Conservation (phyloP, 2,329 filamentous ascomycete genomes). For the Arthroderma uncinatum region DNA sequence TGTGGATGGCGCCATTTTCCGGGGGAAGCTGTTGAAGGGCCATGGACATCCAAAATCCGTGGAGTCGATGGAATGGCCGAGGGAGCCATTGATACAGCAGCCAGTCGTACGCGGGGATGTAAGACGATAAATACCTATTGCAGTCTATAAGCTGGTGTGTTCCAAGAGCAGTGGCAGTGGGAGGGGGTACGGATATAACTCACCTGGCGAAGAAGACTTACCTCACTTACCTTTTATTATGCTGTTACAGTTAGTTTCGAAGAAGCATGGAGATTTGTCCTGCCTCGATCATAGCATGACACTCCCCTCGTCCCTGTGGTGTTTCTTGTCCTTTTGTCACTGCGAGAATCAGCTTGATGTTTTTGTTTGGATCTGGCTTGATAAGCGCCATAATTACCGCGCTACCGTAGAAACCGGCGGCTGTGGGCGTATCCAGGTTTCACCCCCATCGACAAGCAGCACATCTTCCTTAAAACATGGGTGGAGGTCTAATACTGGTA, state of each 20-base stretch:
- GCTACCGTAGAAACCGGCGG: slow-evolving; percentile 1
- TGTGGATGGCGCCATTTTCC: slow-evolving; percentile 88
- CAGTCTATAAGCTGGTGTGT: neutral
- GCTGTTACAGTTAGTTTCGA: neutral
- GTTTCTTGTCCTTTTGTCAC: neutral
- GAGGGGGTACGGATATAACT: neutral
- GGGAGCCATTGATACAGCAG: slow-evolving; percentile 26
- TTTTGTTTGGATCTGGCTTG: slow-evolving; percentile 2
- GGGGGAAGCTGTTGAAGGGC: slow-evolving; percentile 33
- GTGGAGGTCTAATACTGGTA: neutral
- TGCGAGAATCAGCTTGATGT: neutral
- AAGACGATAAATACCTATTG: slow-evolving; percentile 3
- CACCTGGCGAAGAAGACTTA: neutral
- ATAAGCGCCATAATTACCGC: slow-evolving; percentile 4
- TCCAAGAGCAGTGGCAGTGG: neutral
- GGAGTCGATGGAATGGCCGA: slow-evolving; percentile 34
- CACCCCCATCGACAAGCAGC: neutral
- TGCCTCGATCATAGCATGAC: neutral
- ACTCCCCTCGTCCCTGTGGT: neutral
- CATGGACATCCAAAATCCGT: slow-evolving; percentile 22
- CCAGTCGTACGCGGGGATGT: neutral
- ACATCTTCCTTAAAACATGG: too few species aligned
- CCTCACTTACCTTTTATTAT: slow-evolving; percentile 16
- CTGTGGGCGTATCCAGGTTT: neutral
- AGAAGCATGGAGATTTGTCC: neutral